Percentiles rank a stretch among this genome's conserved stretches.
Evolutionary conservation across 2,329 filamentous ascomycete species (phyloP).

Genomic region (Microcera coccophila): DNA sequence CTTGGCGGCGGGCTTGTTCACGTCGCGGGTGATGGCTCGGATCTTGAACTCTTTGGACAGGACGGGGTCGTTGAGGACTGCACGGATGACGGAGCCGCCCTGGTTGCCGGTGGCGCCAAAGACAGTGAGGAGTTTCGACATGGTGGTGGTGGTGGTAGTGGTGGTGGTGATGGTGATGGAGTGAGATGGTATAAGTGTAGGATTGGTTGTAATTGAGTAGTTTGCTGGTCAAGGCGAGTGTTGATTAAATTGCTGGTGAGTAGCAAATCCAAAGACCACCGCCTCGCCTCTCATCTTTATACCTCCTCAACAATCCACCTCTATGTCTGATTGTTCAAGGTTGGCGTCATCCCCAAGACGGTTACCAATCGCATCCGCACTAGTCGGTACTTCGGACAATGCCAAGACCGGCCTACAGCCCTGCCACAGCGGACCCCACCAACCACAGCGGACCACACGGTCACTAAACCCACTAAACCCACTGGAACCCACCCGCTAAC

Average conservation of each 20-base stretch:
- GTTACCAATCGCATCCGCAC: slow-evolving; percentile 16
- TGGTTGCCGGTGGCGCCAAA: slow-evolving; percentile 50
- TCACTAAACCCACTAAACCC: no score
- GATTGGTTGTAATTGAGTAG: no score
- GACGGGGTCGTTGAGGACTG: slow-evolving; percentile 44
- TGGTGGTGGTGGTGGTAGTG: slow-evolving; percentile 10
- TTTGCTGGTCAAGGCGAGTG: no score
- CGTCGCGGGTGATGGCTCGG: slow-evolving; percentile 46
- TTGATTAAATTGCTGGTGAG: no score
- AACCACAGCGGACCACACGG: neutral
- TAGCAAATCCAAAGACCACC: no score
- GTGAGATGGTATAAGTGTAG: no score
- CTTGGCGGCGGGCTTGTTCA: slow-evolving; percentile 37
- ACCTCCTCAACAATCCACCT: no score
- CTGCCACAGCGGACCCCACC: neutral
- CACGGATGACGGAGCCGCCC: slow-evolving; percentile 44
- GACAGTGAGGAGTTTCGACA: slow-evolving; percentile 41
- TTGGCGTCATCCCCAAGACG: no score
- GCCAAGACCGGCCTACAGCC: slow-evolving; percentile 15
- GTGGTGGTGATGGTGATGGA: no score
- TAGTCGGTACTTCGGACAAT: slow-evolving; percentile 18
- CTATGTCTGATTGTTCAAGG: no score
- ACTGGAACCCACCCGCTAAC: no score
- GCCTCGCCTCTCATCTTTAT: no score
- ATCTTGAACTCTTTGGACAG: slow-evolving; percentile 43